Evolutionary conservation across 1,139 yeast species (phyloP), one percentile per base, ranked within the genome.

Genomic region (Candida anutae): DNA sequence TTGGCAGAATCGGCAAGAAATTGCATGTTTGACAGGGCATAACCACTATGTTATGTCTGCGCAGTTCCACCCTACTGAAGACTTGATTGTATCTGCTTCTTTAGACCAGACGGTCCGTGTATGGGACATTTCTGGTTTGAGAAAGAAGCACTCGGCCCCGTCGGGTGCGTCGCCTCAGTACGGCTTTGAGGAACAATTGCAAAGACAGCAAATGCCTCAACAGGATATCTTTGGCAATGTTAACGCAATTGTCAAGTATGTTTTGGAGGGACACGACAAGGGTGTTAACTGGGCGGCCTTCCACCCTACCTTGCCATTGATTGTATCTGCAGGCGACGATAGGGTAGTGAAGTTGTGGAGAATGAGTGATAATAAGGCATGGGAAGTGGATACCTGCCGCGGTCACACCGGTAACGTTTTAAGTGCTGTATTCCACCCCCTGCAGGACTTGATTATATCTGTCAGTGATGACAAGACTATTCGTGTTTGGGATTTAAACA

Each of bases 281-380:
- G 98, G 97, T 47, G 98, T 93, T 46, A 90, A 93, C 53, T 90
- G 94, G 94, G 98, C 96, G 16, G 68, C 94, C 16, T 93, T 93
- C 75, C 99, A 93, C 52, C 98, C 98, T 26, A 87, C 94, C 13
- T 68, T 87, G 50, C 98, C 98, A 5, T 70, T 90, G 46, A 87
- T 93, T 53, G 94, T 88, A 10, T 85, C 96, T 17, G 95, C 93
- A 44, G 94, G 95, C 52, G 99, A 93, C 53, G 98, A 93, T 54
- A 74, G 98, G 42, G 77, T 90, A 39, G 84, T 93, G 31, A 90
- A 90, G 58, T 68, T 93, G 42, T 93, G 98, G 98, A 75, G 98
- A 58, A 87, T 88, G 96, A 80, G 88, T 48, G 96, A 93, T 45
- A 80, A 94, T 21, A 87, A 88, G 58, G 98, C 98, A 18, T 93